These are phyloP conservation scores for Penicillium corylophilum DNA, from an alignment of 2,329 filamentous ascomycete species.

Conservation along the genomic window DNA sequence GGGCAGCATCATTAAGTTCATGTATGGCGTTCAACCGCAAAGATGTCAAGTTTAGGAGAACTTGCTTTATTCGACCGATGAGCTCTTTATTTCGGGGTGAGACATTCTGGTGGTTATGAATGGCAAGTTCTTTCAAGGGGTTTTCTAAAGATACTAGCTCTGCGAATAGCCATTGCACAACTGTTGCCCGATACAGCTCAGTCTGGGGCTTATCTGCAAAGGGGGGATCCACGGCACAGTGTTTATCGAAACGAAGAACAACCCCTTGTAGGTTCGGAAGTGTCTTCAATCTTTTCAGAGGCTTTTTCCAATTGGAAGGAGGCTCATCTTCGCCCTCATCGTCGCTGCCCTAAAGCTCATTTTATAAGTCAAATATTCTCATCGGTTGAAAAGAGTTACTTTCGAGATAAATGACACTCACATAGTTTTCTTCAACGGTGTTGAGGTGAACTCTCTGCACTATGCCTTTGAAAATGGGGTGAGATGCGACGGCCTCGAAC, in stretches of 20 bases:
- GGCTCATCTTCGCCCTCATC: conserved; percentile 3
- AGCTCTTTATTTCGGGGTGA: conserved; percentile 5
- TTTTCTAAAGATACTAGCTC: conserved; percentile 7
- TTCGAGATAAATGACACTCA: background rate
- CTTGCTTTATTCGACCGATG: conserved; percentile 4
- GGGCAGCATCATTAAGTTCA: conserved; percentile 4
- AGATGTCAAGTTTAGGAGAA: conserved; percentile 5
- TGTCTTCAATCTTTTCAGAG: conserved; percentile 2
- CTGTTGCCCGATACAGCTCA: conserved; percentile 4
- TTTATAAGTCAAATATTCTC: background rate
- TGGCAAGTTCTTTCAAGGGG: conserved; percentile 10
- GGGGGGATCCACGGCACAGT: conserved; percentile 1
- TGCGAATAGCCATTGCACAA: conserved; percentile 5
- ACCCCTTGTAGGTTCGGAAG: conserved; percentile 3
- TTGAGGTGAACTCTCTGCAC: background rate
- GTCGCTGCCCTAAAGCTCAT: background rate
- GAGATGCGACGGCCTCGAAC: background rate
- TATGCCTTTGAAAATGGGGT: background rate
- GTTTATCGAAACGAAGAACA: conserved; percentile 9
- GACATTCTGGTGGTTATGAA: conserved; percentile 10
- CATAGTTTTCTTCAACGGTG: background rate
- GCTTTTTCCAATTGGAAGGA: conserved; percentile 5
- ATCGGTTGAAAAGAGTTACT: background rate
- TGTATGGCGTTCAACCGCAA: conserved; percentile 7
- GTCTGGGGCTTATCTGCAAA: conserved; percentile 5